These are phyloP conservation scores for Fraxinus albicans DNA, from an alignment of 305 asterid genomes.

Conservation along the genomic window DNA sequence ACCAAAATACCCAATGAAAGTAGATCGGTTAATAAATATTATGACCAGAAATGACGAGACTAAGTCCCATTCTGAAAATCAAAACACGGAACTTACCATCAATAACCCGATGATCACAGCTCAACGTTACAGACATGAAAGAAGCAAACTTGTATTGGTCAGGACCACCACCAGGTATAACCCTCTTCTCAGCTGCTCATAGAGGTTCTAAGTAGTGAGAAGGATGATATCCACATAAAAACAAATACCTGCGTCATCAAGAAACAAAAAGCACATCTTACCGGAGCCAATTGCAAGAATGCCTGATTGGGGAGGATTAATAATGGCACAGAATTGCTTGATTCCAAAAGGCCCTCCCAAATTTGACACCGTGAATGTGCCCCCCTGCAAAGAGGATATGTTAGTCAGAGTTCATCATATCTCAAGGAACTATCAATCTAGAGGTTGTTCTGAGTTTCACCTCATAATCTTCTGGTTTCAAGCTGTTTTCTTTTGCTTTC, in stretches of 20 bases:
- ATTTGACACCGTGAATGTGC: constrained; percentile 93
- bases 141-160: constrained; percentile 67
- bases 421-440: neutral
- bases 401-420: neutral
- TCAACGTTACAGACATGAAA: constrained; percentile 73
- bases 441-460: constrained; percentile 30
- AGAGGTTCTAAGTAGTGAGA: neutral
- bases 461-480: constrained; percentile 96
- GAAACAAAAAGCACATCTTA: constrained; percentile 28
- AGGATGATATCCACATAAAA: neutral
- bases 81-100: constrained; percentile 55
- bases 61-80: neutral
- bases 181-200: constrained; percentile 77
- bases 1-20: neutral
- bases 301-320: constrained; percentile 96
- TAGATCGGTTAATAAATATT: neutral
- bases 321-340: constrained; percentile 93
- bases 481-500: constrained; percentile 85
- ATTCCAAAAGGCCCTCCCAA: constrained; percentile 91
- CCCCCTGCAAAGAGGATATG: constrained; percentile 61
- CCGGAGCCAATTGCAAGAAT: constrained; percentile 98
- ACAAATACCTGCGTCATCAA: neutral
- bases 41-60: neutral
- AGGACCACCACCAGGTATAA: constrained; percentile 63
- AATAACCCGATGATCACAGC: constrained; percentile 92